Evolutionary conservation across 1,284 basidiomycete genomes (phyloP), one percentile per base, ranked within the genome.

Genomic region (Ceratobasidium sp.): DNA sequence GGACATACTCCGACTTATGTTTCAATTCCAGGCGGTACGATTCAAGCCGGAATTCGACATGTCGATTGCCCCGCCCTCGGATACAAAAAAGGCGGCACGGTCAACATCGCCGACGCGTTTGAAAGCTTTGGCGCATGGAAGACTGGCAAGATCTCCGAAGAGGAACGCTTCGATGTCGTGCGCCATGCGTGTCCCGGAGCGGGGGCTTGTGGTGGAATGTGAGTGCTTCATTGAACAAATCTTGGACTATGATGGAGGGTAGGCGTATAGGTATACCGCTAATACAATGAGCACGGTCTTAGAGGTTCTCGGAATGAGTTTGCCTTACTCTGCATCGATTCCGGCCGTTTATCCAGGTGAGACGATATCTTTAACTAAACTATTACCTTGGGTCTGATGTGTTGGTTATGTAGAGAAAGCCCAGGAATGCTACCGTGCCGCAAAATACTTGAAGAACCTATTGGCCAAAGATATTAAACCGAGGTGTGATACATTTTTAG

Each of bases 251-350:
- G 16, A 4, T 64, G 23, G 34, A 30, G 1, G 4, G 10, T n/a
- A 30, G 23, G 3, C 3, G 21, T 57, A 50, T 21, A 52, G 55
- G 57, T 71, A 71, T 50, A 87, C 87, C 3, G 92, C 92, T 26
- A 94, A 94, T 75, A 95, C 94, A 1, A 95, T 96, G 93, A 93
- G 92, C 76, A 91, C 91, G 41, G 89, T 90, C 21, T 86, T 97
- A 45, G 96, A 98, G 81, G 94, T 93, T 0, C 86, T 97, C 75
- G 96, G 96, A 39, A 92, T 98, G 87, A 93, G 93, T 21, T 83
- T 97, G 32, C 96, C 96, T 0, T 94, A 94, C 77, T 94, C 92
- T 36, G 90, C 94, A 0, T 92, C 91, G 74, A 94, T 86, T 36
- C 95, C 95, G 0, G 95, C 94, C 5, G 82, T 87, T 43, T 91